phyloP scores from a whole-genome alignment of 2,329 filamentous ascomycete species.

The Berkeleyomyces rouxiae region DNA sequence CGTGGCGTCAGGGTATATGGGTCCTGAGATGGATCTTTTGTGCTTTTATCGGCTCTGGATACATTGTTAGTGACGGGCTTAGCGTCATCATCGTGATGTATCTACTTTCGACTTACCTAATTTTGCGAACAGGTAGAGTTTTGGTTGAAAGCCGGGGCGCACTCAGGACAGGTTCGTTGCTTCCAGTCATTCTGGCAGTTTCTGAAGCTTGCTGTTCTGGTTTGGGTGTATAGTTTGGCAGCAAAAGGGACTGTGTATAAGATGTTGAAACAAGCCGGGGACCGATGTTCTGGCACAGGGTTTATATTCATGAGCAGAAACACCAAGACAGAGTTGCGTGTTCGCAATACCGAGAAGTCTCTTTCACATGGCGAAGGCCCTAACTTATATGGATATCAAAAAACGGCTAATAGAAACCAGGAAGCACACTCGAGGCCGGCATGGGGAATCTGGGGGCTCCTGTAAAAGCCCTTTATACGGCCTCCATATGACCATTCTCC shows the following conservation, averaged over 20 bases:
- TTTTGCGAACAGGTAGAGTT: background rate
- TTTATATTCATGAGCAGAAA: background rate
- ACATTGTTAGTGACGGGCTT: background rate
- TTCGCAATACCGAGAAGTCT: background rate
- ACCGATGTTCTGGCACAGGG: background rate
- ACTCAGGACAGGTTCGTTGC: background rate
- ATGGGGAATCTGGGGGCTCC: background rate
- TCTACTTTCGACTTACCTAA: background rate
- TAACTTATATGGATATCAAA: background rate
- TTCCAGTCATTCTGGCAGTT: background rate
- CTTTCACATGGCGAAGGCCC: background rate
- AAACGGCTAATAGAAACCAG: background rate
- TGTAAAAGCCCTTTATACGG: background rate
- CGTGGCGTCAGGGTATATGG: background rate
- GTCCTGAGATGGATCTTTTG: background rate
- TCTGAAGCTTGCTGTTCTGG: background rate
- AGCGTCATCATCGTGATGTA: background rate
- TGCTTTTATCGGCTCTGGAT: background rate
- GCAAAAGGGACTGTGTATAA: background rate
- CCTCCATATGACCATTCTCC: background rate
- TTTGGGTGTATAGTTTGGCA: background rate
- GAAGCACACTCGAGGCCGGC: background rate
- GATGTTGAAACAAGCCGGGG: background rate
- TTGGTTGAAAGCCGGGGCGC: background rate
- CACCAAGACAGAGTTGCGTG: background rate